A percentile compares a stretch with the other conserved stretches of the same genome.
Evolutionary conservation across 225 moss, liverwort and hornwort species (phyloP).

Genomic region (Sphagnum tenellum): DNA sequence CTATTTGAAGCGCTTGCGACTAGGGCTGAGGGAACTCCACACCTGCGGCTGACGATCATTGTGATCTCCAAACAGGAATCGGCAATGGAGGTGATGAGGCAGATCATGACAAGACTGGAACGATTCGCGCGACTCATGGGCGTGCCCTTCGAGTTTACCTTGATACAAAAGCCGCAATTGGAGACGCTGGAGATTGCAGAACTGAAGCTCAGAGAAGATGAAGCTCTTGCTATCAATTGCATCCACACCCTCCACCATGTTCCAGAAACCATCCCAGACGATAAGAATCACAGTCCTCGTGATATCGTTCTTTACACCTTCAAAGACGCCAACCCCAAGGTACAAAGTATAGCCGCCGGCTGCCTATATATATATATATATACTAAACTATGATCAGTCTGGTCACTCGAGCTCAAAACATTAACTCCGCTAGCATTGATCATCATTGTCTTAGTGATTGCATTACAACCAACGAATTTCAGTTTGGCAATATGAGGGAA

Average conservation of each 20-base stretch:
- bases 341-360: neutral
- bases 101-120: constrained; percentile 64
- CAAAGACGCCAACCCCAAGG: constrained; percentile 54
- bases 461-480: no score
- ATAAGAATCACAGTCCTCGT: constrained; percentile 37
- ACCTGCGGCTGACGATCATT: constrained; percentile 55
- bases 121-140: constrained; percentile 74
- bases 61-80: constrained; percentile 56
- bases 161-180: constrained; percentile 51
- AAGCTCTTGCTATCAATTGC: constrained; percentile 61
- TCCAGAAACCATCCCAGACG: constrained; percentile 27
- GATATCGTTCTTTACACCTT: constrained; percentile 47
- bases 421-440: no score
- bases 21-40: constrained; percentile 63
- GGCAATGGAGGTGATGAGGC: constrained; percentile 53
- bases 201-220: constrained; percentile 45
- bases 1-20: constrained; percentile 67
- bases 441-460: no score
- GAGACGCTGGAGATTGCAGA: constrained; percentile 35
- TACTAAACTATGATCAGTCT: no score
- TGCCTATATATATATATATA: no score
- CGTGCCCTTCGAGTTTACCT: constrained; percentile 59
- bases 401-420: no score
- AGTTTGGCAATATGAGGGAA: no score
- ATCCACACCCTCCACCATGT: constrained; percentile 61